Evolutionary conservation across 2,329 filamentous ascomycete genomes (phyloP), one percentile per base, ranked within the genome.

Genomic region (Diaporthe citrichinensis): DNA sequence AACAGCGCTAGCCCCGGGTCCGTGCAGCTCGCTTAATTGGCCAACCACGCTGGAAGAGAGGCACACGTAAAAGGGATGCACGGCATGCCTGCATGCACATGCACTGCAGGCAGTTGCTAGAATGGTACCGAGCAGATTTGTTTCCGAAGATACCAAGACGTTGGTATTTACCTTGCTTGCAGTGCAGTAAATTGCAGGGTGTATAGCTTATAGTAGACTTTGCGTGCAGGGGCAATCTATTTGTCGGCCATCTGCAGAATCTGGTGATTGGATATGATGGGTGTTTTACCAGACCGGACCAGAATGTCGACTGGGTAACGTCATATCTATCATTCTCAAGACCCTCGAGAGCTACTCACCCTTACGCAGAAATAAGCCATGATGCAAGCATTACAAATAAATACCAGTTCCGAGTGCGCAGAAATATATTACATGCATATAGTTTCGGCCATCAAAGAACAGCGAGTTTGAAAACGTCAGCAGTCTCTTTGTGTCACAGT

Each of bases 11-110:
- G 36, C 34, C 14, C 36, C 34, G 58, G 49, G 55, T 15, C 71
- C 36, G 58, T 73, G 71, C 58, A 65, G 25, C 20, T 65, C 58
- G 58, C 71, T 57, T 73, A 36, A 28, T 44, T 46, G 58, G 34
- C 71, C 71, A 73, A 73, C 58, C 71, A 65, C 14, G 1, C 20
- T 49, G 44, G 44, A 49, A 49, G 44, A 17, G 17, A n/a, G 20
- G 6, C 41, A 20, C 15, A 44, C 15, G 44, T 23, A 49, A 10
- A 49, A 4, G 44, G 44, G 41, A 44, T 44, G 17, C 41, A 44
- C 41, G 17, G 7, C 36, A 12, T 3, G 28, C 31, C 20, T 34
- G 23, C 46, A 59, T 25, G 53, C 53, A 34, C 25, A 49, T 28
- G 28, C n/a, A 28, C 23, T 4, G 23, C 59, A 34, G 34, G 31